Evolutionary conservation across 2,329 filamentous ascomycete genomes (phyloP).

Genomic region (Calonectria pseudoturangicola): DNA sequence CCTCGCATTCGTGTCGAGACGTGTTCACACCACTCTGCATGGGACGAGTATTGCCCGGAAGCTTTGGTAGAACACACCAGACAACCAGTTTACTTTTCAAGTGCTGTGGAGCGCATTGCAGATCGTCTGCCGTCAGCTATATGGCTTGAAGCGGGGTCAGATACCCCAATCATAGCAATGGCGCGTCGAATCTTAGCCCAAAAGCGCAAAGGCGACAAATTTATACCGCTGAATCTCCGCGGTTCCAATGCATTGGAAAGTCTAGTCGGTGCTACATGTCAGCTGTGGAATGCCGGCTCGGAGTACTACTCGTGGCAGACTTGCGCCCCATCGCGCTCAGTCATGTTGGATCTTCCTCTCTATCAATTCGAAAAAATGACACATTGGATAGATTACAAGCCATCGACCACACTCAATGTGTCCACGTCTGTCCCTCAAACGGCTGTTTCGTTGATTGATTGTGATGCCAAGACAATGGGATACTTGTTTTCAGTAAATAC

Average conservation of each 20-base stretch:
- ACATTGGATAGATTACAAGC: constrained; percentile 1
- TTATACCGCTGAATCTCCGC: not conserved
- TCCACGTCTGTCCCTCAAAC: not conserved
- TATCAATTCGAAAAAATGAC: constrained; percentile 3
- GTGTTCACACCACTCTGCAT: not conserved
- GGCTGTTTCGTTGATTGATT: not conserved
- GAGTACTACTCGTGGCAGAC: not conserved
- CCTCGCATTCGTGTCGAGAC: not conserved
- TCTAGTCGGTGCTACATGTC: not conserved
- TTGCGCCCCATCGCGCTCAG: not conserved
- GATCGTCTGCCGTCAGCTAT: not conserved
- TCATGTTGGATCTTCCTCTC: not conserved
- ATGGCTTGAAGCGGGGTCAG: constrained; percentile 3
- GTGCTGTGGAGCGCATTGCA: not conserved
- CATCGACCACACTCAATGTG: not conserved
- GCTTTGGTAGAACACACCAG: not conserved
- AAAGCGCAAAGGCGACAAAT: not conserved
- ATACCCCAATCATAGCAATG: constrained; percentile 5
- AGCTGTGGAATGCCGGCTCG: not conserved
- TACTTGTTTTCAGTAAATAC: not conserved
- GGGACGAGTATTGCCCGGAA: not conserved
- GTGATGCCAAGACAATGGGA: not conserved
- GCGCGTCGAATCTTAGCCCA: not conserved
- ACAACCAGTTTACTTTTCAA: not conserved
- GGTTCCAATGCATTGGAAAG: not conserved